Conservation (phyloP, 805 yeast genomes). For the Barnettozyma californica region DNA sequence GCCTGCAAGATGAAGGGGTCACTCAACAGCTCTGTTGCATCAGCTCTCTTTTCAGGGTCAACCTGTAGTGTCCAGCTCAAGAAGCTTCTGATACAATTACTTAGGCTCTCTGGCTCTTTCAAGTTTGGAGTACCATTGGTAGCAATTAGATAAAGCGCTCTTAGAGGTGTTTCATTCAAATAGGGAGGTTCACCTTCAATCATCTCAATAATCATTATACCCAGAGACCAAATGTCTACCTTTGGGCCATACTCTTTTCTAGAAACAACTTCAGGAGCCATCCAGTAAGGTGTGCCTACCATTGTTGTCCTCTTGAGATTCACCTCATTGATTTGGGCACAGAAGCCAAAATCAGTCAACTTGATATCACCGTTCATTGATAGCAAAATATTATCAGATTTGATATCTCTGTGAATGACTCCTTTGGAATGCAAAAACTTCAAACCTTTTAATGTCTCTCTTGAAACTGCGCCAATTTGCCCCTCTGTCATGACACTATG, state of each 20-base stretch:
- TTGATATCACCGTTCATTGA: conserved; percentile 85
- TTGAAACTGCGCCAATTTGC: conserved; percentile 91
- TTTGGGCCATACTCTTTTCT: conserved; percentile 94
- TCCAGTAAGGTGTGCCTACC: conserved; percentile 99
- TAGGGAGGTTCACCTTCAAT: conserved; percentile 99
- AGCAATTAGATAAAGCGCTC: conserved; percentile 90
- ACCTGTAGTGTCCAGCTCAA: conserved; percentile 77
- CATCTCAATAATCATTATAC: conserved; percentile 98
- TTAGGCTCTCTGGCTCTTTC: conserved; percentile 79
- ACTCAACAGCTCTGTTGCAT: conserved; percentile 64
- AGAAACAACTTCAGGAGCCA: conserved; percentile 98
- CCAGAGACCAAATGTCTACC: conserved; percentile 96
- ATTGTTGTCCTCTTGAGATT: conserved; percentile 90
- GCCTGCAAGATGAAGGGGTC: conserved; percentile 62
- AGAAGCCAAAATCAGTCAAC: conserved; percentile 92
- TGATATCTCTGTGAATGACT: conserved; percentile 93
- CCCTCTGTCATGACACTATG: conserved; percentile 85
- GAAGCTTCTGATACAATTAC: conserved; percentile 61
- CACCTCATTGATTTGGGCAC: conserved; percentile 85
- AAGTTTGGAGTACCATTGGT: conserved; percentile 94
- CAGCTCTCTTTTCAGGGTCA: conserved; percentile 73
- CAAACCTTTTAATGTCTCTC: conserved; percentile 84
- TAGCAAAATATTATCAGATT: conserved; percentile 86
- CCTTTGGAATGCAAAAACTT: conserved; percentile 86
- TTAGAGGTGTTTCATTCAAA: conserved; percentile 89